Evolutionary conservation across 73 alveolate genomes (phyloP).

Genomic region (Paramecium sexaurelia): DNA sequence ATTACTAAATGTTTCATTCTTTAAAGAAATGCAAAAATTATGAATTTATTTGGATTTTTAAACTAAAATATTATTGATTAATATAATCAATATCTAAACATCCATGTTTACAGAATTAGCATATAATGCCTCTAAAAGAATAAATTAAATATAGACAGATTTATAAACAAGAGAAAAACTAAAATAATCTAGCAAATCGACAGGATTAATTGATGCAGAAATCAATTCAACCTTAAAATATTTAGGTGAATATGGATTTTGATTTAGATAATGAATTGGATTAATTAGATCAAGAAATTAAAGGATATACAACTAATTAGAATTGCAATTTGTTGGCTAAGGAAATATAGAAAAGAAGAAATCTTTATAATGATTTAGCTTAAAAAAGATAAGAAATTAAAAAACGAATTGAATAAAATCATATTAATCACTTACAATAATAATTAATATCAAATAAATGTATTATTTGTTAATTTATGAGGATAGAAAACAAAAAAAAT

Average conservation of each 20-base stretch:
- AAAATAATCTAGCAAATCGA: background rate
- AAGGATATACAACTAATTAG: background rate
- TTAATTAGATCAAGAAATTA: background rate
- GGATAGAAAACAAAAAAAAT: background rate
- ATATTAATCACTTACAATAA: background rate
- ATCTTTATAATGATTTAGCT: slow-evolving; percentile 3
- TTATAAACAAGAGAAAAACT: background rate
- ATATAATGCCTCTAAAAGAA: background rate
- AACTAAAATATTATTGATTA: background rate
- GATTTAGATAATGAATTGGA: background rate
- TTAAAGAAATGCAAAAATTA: too few relatives aligned
- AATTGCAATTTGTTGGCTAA: background rate
- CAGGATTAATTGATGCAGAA: background rate
- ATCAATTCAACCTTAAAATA: background rate
- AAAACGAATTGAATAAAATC: slow-evolving; percentile 12
- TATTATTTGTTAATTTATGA: background rate
- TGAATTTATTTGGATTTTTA: too few relatives aligned
- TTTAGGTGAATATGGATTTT: background rate
- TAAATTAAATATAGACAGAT: background rate
- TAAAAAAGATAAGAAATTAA: background rate
- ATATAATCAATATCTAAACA: background rate
- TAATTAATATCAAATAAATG: background rate
- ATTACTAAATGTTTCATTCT: too few relatives aligned
- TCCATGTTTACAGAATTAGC: background rate
- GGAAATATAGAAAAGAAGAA: background rate